Conservation (phyloP, 768 basidiomycete genomes). For the Leucocoprinus birnbaumii region DNA sequence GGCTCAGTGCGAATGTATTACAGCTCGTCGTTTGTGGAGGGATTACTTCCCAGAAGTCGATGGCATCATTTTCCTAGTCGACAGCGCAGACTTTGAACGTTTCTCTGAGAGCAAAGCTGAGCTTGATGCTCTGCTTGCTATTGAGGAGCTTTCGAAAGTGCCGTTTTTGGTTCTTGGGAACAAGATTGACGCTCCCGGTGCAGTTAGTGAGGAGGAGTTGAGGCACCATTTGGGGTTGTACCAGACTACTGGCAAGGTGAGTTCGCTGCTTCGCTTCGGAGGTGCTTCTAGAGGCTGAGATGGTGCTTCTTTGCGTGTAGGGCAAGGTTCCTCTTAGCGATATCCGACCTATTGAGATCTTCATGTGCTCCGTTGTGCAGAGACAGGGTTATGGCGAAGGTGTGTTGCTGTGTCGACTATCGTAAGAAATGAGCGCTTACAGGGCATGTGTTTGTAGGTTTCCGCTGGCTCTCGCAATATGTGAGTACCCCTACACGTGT, state of each 20-base stretch:
- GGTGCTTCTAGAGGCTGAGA: slow-evolving; percentile 2
- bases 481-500: slow-evolving; percentile 40
- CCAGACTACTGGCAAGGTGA: slow-evolving; percentile 99
- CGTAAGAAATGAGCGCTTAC: no score
- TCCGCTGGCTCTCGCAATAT: slow-evolving; percentile 98
- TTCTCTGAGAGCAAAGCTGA: slow-evolving; percentile 97
- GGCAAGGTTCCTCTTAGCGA: slow-evolving; percentile 96
- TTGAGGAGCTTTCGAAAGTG: slow-evolving; percentile 93
- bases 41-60: slow-evolving; percentile 99
- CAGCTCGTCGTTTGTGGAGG: slow-evolving; percentile 96
- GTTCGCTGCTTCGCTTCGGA: slow-evolving; percentile 14
- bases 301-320: slow-evolving; percentile 33
- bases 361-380: slow-evolving; percentile 99
- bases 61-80: slow-evolving; percentile 97
- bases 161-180: slow-evolving; percentile 98
- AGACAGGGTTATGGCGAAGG: slow-evolving; percentile 98
- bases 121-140: slow-evolving; percentile 91
- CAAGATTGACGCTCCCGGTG: slow-evolving; percentile 99
- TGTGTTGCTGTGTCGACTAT: no score
- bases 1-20: neutral
- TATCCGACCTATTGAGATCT: slow-evolving; percentile 97
- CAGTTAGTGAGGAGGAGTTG: slow-evolving; percentile 96
- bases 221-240: slow-evolving; percentile 93
- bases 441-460: no score
- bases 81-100: slow-evolving; percentile 95